Percentiles rank a stretch among this genome's conserved stretches.
Conservation (phyloP, 306 rosid species). For the Vigna nakashimae region DNA sequence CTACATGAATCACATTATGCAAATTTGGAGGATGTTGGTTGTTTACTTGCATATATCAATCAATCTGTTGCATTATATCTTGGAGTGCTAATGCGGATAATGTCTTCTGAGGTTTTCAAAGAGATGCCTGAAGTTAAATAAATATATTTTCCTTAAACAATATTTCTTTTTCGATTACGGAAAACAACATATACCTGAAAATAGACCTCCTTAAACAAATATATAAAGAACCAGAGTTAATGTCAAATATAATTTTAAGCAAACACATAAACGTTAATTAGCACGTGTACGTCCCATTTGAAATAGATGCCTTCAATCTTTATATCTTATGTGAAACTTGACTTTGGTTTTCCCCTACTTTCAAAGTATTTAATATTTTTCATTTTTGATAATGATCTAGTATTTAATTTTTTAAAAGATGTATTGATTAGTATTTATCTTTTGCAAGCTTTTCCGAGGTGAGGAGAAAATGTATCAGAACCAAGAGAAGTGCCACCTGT, state of each 20-base stretch:
- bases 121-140: neutral
- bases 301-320: too few species aligned
- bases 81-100: neutral
- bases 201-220: neutral
- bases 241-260: neutral
- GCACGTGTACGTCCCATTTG: neutral
- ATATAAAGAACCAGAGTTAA: neutral
- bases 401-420: too few species aligned
- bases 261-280: neutral
- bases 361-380: too few species aligned
- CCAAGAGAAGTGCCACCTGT: too few species aligned
- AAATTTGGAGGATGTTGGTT: neutral
- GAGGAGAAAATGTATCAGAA: too few species aligned
- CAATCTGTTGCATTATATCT: neutral
- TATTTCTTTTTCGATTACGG: neutral
- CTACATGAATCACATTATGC: neutral
- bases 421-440: too few species aligned
- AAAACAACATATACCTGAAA: neutral
- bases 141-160: neutral
- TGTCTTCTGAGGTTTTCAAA: neutral
- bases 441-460: too few species aligned
- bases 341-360: too few species aligned
- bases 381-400: too few species aligned
- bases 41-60: neutral
- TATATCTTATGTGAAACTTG: too few species aligned